These are phyloP conservation scores for Metschnikowia dekortorum DNA, from an alignment of 805 yeast genomes.

Conservation along the genomic window DNA sequence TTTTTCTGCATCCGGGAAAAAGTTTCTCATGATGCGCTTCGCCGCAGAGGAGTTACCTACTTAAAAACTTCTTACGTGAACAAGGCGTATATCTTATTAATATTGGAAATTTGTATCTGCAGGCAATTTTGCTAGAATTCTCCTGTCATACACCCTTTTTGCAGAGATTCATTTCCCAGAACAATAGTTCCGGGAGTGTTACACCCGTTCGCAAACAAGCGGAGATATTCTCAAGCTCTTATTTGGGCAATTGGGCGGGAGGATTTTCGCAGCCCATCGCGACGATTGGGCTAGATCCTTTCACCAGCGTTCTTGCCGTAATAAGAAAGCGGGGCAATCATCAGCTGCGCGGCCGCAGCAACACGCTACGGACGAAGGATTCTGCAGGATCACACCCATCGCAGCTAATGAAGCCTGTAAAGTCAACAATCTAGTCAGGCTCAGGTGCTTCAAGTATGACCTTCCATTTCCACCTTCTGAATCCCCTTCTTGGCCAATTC, in stretches of 20 bases:
- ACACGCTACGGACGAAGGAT: not conserved
- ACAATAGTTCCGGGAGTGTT: no score
- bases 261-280: not conserved
- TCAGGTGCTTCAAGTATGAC: conserved; percentile 6
- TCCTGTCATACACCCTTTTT: no score
- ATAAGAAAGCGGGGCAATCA: not conserved
- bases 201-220: no score
- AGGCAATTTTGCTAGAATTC: no score
- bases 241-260: no score
- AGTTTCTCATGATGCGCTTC: not conserved
- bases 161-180: no score
- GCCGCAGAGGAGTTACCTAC: no score
- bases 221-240: no score
- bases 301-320: not conserved
- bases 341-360: not conserved
- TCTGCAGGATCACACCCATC: not conserved
- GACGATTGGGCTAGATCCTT: not conserved
- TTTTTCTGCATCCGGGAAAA: not conserved
- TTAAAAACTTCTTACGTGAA: no score
- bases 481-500: conserved; percentile 38
- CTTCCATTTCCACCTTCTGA: conserved; percentile 21
- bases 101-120: no score
- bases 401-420: not conserved
- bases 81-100: no score
- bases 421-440: not conserved